These are phyloP conservation scores for Coccomyxa subellipsoidea DNA, from an alignment of 163 green algal genomes.

Conservation along the genomic window DNA sequence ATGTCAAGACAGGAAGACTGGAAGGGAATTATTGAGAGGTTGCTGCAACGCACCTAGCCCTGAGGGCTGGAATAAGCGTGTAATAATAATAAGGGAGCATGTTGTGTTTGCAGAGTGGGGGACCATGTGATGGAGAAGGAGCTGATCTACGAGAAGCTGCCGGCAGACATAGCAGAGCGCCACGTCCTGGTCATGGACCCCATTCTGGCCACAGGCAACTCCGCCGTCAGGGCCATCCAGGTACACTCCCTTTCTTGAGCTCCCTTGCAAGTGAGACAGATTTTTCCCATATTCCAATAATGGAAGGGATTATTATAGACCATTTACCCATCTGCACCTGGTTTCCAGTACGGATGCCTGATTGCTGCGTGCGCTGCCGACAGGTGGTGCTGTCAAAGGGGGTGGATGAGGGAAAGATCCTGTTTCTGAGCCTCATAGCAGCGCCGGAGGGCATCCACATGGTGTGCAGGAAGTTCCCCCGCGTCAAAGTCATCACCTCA, in stretches of 20 bases:
- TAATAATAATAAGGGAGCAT: too few relatives aligned
- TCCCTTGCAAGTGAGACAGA: too few relatives aligned
- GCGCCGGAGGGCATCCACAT: conserved; percentile 88
- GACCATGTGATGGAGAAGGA: conserved; percentile 30
- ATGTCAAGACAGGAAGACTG: too few relatives aligned
- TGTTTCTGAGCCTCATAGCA: conserved; percentile 94
- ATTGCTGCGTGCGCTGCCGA: neutral
- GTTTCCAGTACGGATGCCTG: too few relatives aligned
- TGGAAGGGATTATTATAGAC: too few relatives aligned
- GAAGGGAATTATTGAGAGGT: too few relatives aligned
- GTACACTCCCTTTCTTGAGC: too few relatives aligned
- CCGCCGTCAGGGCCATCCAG: conserved; percentile 72
- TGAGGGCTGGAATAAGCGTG: too few relatives aligned
- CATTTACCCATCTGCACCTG: too few relatives aligned
- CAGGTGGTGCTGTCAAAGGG: conserved; percentile 86
- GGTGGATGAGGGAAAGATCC: conserved; percentile 82
- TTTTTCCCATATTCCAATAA: too few relatives aligned
- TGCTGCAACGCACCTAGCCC: too few relatives aligned
- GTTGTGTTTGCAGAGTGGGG: conserved; percentile 2
- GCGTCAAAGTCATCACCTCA: conserved; percentile 85
- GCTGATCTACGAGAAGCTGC: conserved; percentile 92
- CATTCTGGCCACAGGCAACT: conserved; percentile 88
- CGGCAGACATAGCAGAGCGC: conserved; percentile 83
- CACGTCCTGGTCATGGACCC: conserved; percentile 97
- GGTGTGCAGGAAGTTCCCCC: conserved; percentile 50